Evolutionary conservation across 805 yeast genomes (phyloP), one percentile per base, ranked within the genome.

Genomic region (Yamadazyma olivae): DNA sequence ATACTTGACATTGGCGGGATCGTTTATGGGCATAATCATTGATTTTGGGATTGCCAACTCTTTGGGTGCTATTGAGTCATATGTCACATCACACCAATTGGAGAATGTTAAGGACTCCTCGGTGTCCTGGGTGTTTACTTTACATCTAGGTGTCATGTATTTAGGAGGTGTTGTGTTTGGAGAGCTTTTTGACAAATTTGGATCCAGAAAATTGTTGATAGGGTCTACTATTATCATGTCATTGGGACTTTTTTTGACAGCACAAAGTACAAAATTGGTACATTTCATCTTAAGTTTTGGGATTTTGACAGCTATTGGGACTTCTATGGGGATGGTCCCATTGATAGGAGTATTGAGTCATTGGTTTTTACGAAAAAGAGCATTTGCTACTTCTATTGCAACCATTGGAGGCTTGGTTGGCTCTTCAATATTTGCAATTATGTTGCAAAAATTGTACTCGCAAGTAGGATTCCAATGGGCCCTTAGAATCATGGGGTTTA

Each of bases 121-220:
- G n/a, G 53, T 58, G 3, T 57, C 59, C 3, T 59, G 64, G 65
- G 54, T 59, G 3, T 59, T 57, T 45, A 48, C 57, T 17, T 27
- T 57, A 14, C 56, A 53, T 43, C 51, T 71, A 38, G 56, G 56
- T 16, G 54, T 57, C 8, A 47, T 54, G 53, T 52, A 49, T 32
- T 51, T 57, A 34, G 61, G 63, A 5, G 52, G 57, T 20, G 53
- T 59, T 13, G 32, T 58, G 17, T 51, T 54, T 46, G 61, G 61
- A 2, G 60, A 57, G 13, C 37, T 57, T 5, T 57, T 57, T 37
- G 61, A 57, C 35, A 42, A 41, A 15, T 41, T 47, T 23, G 65
- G 64, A 1, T 51, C 56, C 21, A 41, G 46, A 23, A 39, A 35
- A n/a, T 50, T 54, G 17, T 35, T 57, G n/a, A 33, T 45, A 5